Evolutionary conservation across 495 filamentous ascomycete genomes (phyloP), one percentile per base, ranked within the genome.

Genomic region (Aspergillus cristatus): DNA sequence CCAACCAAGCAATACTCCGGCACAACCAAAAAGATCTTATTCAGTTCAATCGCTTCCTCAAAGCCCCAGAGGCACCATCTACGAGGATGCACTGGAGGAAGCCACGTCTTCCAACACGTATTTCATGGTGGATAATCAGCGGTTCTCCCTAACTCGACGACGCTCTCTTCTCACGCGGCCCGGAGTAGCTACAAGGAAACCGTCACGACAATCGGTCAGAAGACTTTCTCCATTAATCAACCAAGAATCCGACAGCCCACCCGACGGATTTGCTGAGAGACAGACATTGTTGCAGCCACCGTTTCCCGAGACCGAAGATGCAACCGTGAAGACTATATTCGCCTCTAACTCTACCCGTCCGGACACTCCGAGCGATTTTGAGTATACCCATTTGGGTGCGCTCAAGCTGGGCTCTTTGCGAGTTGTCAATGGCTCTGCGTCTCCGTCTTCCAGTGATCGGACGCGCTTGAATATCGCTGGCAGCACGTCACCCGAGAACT

Each of bases 361-460:
- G 7, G 39, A 53, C 15, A 71, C 67, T 30, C 70, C 70, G 12
- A 51, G 42, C 15, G 63, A 63, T 32, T 48, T 67, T 18, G 60
- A 58, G 15, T 70, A 70, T 40, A 64, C 65, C n/a, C 65, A 74
- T 41, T 41, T 74, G 13, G 68, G 68, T 22, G 63, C 65, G 2
- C 51, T 74, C 16, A 66, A 65, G 29, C 37, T 71, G 14, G 70
- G 70, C 13, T 71, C 68, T 11, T 39, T 74, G 33, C 61, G 68
- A 11, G 63, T 74, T 3, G 70, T 71, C 1, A 74, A 74, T 40
- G 62, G 61, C 7, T 63, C 62, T 32, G 42, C 46, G 16, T 71
- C 67, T 12, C 67, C 69, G 2, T 65, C 56, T 28, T 50, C 62
- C n/a, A 62, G 60, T 28, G 56, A 65, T 15, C 60, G 56, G 7